Evolutionary conservation across 257 asterid genomes (phyloP).

Genomic region (Leonotis leonurus): DNA sequence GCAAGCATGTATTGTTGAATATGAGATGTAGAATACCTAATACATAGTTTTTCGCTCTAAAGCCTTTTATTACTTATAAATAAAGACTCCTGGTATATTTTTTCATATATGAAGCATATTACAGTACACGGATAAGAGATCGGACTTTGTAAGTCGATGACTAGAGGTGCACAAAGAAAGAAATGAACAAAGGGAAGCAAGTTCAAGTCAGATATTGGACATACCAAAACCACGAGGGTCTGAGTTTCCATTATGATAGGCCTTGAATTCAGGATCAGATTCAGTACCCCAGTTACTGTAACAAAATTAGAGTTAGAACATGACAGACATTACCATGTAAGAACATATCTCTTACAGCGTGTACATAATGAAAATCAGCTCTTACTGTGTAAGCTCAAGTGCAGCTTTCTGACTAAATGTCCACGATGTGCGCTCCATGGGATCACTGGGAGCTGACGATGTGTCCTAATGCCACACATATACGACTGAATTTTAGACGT

Average conservation of each 20-base stretch:
- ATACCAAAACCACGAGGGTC: constrained; percentile 94
- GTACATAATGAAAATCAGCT: constrained; percentile 2
- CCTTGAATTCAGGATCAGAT: constrained; percentile 76
- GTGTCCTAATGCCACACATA: constrained; percentile 43
- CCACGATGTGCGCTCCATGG: constrained; percentile 68
- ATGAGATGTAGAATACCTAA: background rate
- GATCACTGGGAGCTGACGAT: constrained; percentile 69
- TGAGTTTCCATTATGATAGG: constrained; percentile 84
- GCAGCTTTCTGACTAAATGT: constrained; percentile 71
- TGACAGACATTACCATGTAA: background rate
- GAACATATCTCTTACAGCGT: background rate
- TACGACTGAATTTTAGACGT: constrained; percentile 1
- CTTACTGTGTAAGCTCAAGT: constrained; percentile 87
- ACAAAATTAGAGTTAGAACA: constrained; percentile 15
- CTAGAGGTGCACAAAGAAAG: too few species aligned
- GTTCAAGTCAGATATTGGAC: constrained; percentile 1
- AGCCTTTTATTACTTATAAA: background rate
- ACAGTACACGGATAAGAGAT: background rate
- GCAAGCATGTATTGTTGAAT: background rate
- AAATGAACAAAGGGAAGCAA: constrained; percentile 6
- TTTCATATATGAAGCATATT: background rate
- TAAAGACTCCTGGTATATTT: background rate
- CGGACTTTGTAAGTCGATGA: too few species aligned
- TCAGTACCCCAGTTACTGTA: constrained; percentile 92
- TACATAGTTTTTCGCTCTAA: background rate